Evolutionary conservation across 2,329 filamentous ascomycete species (phyloP).

Genomic region (Neoscytalidium dimidiatum): DNA sequence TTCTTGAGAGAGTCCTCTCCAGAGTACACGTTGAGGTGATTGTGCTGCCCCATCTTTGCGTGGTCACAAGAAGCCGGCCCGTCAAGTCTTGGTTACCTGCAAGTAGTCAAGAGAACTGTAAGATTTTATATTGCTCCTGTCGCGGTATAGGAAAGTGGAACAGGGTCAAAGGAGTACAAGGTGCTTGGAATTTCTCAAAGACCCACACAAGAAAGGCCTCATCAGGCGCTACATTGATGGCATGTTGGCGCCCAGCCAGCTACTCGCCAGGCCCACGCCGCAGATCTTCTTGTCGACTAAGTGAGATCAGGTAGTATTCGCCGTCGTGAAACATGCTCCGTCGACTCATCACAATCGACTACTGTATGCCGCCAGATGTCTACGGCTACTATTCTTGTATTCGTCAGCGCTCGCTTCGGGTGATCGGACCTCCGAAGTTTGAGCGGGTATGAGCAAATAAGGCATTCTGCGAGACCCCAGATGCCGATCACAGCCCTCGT

Average conservation of each 20-base stretch:
- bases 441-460: conserved; percentile 15
- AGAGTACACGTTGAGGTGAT: conserved; percentile 57
- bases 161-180: not conserved
- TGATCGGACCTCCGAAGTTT: not conserved
- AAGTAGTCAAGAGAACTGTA: not conserved
- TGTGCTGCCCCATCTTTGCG: conserved; percentile 21
- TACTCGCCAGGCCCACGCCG: not conserved
- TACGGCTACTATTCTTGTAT: no score
- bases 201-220: not conserved
- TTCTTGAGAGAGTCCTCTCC: conserved; percentile 59
- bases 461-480: not conserved
- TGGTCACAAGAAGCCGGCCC: not conserved
- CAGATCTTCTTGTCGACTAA: conserved; percentile 23
- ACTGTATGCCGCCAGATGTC: no score
- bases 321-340: not conserved
- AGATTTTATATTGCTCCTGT: not conserved
- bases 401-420: not conserved
- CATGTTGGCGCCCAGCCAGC: not conserved
- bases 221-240: not conserved
- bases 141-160: not conserved
- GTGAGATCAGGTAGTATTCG: not conserved
- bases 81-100: not conserved
- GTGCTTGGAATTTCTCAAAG: not conserved
- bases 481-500: not conserved
- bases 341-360: no score